These are phyloP conservation scores for Taphrina pruni DNA, from an alignment of 1,139 yeast genomes.

Conservation along the genomic window DNA sequence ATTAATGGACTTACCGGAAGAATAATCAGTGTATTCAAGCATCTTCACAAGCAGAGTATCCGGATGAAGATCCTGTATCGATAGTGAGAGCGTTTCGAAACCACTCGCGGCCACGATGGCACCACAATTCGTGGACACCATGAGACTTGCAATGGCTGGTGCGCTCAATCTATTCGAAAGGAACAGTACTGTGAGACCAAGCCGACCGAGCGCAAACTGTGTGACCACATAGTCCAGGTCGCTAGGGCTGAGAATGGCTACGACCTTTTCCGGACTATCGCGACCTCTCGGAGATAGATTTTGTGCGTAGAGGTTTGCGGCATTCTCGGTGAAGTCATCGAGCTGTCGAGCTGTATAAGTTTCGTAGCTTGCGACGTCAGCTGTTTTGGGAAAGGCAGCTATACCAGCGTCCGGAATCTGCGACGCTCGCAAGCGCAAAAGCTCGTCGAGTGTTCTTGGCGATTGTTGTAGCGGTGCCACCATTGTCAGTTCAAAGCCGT, in stretches of 20 bases:
- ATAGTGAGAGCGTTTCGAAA: background rate
- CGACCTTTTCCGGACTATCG: conserved; percentile 9
- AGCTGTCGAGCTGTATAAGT: background rate
- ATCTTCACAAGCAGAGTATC: background rate
- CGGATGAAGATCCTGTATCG: background rate
- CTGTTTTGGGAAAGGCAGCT: conserved; percentile 2
- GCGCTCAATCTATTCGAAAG: conserved; percentile 10
- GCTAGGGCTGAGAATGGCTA: background rate
- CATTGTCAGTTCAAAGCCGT: background rate
- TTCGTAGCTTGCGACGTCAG: background rate
- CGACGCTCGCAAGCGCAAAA: background rate
- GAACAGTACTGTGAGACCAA: conserved; percentile 8
- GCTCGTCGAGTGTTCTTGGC: conserved; percentile 20
- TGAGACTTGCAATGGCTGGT: conserved; percentile 1
- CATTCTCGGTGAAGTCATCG: background rate
- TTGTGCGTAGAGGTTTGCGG: background rate
- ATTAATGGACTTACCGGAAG: background rate
- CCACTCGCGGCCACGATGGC: conserved; percentile 1
- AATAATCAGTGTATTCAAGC: background rate
- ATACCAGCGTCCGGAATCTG: background rate
- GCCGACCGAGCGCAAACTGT: conserved; percentile 9
- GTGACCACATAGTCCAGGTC: conserved; percentile 15
- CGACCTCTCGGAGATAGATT: background rate
- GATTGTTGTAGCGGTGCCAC: conserved; percentile 4
- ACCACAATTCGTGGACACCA: conserved; percentile 3